Evolutionary conservation across 371 early-diverging fungal genomes (phyloP).

Genomic region (Mortierella sp.): DNA sequence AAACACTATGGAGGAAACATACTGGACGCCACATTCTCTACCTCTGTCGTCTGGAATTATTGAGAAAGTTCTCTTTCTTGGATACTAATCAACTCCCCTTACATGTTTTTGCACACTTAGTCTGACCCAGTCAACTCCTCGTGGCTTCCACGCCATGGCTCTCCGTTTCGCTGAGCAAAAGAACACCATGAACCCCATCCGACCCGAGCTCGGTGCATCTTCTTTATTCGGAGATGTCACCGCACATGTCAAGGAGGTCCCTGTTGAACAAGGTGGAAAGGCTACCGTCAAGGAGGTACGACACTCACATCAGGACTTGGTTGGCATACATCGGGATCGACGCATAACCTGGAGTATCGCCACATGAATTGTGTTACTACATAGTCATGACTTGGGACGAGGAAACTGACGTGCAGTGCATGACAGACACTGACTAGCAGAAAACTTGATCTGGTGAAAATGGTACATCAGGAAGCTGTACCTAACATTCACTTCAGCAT

Average conservation of each 20-base stretch:
- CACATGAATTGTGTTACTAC: neutral
- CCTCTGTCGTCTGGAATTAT: neutral
- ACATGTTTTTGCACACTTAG: conserved; percentile 1
- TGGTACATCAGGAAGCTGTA: neutral
- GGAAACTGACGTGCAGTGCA: neutral
- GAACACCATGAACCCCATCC: conserved; percentile 37
- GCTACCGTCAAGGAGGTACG: conserved; percentile 64
- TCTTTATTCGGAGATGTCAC: conserved; percentile 70
- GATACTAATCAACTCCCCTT: neutral
- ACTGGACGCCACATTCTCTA: neutral
- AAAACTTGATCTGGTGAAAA: neutral
- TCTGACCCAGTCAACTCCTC: conserved; percentile 38
- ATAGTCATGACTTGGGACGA: neutral
- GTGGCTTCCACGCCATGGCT: conserved; percentile 45
- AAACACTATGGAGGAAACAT: too few species aligned
- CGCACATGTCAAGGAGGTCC: conserved; percentile 59
- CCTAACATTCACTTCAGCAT: neutral
- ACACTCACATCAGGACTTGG: neutral
- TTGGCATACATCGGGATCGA: neutral
- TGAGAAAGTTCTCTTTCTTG: too few species aligned
- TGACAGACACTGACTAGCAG: neutral
- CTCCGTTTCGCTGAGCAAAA: conserved; percentile 45
- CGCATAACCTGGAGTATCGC: neutral
- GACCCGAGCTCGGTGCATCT: conserved; percentile 70
- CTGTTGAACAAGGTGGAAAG: conserved; percentile 60